Conservation (phyloP, 2,329 filamentous ascomycete genomes). For the Aspergillus alliaceus region DNA sequence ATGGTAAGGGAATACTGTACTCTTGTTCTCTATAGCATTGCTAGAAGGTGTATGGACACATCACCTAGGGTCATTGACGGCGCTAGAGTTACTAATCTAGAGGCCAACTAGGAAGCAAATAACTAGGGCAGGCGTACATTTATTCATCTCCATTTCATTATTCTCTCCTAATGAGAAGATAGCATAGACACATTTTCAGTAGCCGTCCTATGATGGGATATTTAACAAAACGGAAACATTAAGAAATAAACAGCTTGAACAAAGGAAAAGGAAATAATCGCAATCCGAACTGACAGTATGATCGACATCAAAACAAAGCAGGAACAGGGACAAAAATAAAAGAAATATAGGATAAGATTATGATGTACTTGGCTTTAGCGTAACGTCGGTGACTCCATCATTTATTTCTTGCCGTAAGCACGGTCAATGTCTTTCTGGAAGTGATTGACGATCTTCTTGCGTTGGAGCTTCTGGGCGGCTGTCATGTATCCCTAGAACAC, state of each 20-base stretch:
- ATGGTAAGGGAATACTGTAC: not conserved
- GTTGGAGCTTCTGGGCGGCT: constrained; percentile 71
- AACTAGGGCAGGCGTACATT: not conserved
- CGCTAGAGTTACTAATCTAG: no score
- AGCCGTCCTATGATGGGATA: not conserved
- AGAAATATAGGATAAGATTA: constrained; percentile 1
- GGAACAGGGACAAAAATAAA: constrained; percentile 9
- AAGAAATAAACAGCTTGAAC: not conserved
- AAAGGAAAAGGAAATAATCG: not conserved
- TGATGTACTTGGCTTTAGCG: not conserved
- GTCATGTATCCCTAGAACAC: constrained; percentile 60
- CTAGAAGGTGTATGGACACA: no score
- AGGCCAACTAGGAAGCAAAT: not conserved
- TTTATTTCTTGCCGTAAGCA: constrained; percentile 55
- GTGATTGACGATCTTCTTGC: constrained; percentile 64
- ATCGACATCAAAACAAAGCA: not conserved
- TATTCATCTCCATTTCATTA: not conserved
- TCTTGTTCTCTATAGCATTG: not conserved
- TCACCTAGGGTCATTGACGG: no score
- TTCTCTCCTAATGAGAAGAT: not conserved
- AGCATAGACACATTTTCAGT: not conserved
- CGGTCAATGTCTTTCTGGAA: constrained; percentile 62
- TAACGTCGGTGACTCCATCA: not conserved
- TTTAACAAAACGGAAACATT: not conserved
- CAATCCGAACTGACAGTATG: not conserved